Base-by-base conservation (phyloP, 805 yeast species). In the Saturnispora mendoncae region DNA sequence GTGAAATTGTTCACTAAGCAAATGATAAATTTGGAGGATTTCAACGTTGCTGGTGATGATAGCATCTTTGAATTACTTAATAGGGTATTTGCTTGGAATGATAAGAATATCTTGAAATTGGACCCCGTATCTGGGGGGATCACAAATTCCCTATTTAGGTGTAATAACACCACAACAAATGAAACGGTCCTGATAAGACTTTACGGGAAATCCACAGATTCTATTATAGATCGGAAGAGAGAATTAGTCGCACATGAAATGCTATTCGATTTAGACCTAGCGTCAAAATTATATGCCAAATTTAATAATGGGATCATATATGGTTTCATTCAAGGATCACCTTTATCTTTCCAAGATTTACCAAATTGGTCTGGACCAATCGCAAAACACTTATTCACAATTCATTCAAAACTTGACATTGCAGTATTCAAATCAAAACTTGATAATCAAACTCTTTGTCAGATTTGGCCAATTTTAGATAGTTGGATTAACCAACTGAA, bases 231-330 rank as follows among this genome's bases (percentile, higher is more conserved):
- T 57, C 65, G 92, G 47, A 78, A 78, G 49, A 64, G 87, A 28
- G 92, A 82, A 55, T 79, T 76, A 53, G 78, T 80, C 15, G 78
- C 83, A 43, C 90, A 82, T 55, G 54, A 77, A 37, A 72, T 76
- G 39, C 66, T 83, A 38, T 69, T 77, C 50, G 67, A 79, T 3
- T 64, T 76, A 33, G 64, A 67, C 3, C 67, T 82, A 46, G 90
- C 90, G 0, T 85, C 92, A 1, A 69, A 78, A 1, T 69, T 82
- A 20, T 74, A 73, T 53, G 80, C 84, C 4, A 61, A 83, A 39
- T 80, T 83, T 51, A 72, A 75, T 26, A 82, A 82, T 56, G 92
- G 92, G 0, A 65, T 82, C 33, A 72, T 82, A 10, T 82, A 82
- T 52, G 87, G 84, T 5, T 82, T 65, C 51, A 64, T 80, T 8